Evolutionary conservation across 2,329 filamentous ascomycete genomes (phyloP).

Genomic region (Chrysoporthe puriensis): DNA sequence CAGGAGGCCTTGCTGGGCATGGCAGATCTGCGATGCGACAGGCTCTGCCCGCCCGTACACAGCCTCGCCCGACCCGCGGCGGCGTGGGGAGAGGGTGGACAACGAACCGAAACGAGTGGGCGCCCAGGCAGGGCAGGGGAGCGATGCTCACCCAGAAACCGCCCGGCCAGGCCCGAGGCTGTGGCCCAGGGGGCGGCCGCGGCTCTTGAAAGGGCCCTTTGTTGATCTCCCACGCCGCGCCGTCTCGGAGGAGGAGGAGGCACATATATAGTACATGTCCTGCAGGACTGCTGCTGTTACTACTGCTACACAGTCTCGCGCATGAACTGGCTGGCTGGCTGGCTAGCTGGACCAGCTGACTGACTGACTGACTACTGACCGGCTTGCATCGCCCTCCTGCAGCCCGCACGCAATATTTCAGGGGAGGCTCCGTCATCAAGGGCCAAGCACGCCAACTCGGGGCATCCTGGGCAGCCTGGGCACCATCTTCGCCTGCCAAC

Average conservation of each 20-base stretch:
- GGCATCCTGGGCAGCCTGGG: slow-evolving; percentile 1
- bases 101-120: neutral
- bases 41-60: neutral
- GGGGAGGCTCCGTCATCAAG: slow-evolving; percentile 8
- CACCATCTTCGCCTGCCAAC: neutral
- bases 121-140: too few relatives aligned
- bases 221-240: neutral
- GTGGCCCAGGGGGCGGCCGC: neutral
- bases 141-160: too few relatives aligned
- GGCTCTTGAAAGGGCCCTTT: neutral
- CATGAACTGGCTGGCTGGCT: too few relatives aligned
- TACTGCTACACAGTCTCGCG: neutral
- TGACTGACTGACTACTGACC: too few relatives aligned
- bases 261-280: neutral
- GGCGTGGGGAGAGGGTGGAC: neutral
- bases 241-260: neutral
- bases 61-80: neutral
- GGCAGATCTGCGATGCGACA: neutral
- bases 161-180: neutral
- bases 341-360: too few relatives aligned
- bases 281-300: neutral
- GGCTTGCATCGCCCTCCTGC: neutral
- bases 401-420: slow-evolving; percentile 6
- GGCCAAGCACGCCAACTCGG: neutral
- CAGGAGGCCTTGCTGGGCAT: too few relatives aligned